Evolutionary conservation across 306 rosid species (phyloP).

Genomic region (Fagus sylvatica): DNA sequence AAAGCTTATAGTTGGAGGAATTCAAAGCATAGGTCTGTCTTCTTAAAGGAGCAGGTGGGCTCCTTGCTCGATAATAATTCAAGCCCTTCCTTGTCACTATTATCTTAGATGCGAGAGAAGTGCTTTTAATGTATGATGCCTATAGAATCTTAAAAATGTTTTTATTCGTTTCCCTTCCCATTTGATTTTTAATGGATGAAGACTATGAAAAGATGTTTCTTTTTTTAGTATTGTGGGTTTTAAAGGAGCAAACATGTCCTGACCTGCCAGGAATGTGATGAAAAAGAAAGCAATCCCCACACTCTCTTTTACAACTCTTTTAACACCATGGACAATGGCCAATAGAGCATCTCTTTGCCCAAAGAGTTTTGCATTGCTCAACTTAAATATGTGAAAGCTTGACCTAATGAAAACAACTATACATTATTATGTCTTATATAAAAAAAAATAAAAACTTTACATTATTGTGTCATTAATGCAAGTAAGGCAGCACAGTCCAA

Average conservation of each 20-base stretch:
- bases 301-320: not conserved
- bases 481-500: not conserved
- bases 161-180: not conserved
- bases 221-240: slow-evolving; percentile 29
- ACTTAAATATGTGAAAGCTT: not conserved
- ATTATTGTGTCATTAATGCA: not conserved
- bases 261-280: slow-evolving; percentile 51
- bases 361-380: not conserved
- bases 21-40: slow-evolving; percentile 4
- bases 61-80: not conserved
- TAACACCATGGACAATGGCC: not conserved
- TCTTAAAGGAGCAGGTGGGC: not conserved
- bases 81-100: not conserved
- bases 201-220: slow-evolving; percentile 34
- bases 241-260: slow-evolving; percentile 38
- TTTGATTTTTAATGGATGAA: slow-evolving; percentile 24
- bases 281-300: slow-evolving; percentile 51
- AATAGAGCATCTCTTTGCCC: slow-evolving; percentile 4
- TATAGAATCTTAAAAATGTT: not conserved
- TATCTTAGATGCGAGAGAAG: not conserved
- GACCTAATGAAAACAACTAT: not conserved
- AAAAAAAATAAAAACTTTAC: too few species aligned
- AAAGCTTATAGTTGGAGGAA: slow-evolving; percentile 25
- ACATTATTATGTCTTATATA: too few species aligned
- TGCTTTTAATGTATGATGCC: slow-evolving; percentile 11